phyloP scores from a whole-genome alignment of 202 grass and related monocot species.

The Dendrocalamus latiflorus region DNA sequence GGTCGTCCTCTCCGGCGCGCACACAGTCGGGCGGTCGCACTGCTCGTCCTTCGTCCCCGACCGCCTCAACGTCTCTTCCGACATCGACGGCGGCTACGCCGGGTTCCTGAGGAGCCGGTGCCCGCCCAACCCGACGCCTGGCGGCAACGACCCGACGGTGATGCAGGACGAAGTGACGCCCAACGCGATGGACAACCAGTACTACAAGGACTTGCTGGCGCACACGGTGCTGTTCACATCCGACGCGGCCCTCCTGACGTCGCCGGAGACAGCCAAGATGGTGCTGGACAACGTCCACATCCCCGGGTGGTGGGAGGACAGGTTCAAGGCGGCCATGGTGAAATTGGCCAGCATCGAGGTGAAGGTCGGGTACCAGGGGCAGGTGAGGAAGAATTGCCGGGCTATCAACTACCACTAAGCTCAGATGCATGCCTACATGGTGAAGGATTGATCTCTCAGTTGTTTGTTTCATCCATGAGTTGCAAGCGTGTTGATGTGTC shows the following conservation, averaged over 20 bases:
- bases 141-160: neutral
- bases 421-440: neutral
- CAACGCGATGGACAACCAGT: constrained; percentile 25
- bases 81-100: constrained; percentile 12
- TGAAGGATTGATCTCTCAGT: neutral
- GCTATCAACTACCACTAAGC: neutral
- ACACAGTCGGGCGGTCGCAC: constrained; percentile 30
- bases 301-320: constrained; percentile 12
- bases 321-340: constrained; percentile 28
- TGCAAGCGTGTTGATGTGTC: neutral
- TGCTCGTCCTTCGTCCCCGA: constrained; percentile 27
- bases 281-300: constrained; percentile 6
- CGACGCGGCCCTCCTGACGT: constrained; percentile 23
- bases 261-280: neutral
- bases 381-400: constrained; percentile 35
- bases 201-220: constrained; percentile 23
- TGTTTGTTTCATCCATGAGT: neutral
- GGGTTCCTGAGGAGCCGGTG: constrained; percentile 9
- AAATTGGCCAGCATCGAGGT: constrained; percentile 36
- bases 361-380: constrained; percentile 15
- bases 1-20: constrained; percentile 43
- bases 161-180: constrained; percentile 20
- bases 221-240: constrained; percentile 37
- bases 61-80: constrained; percentile 11
- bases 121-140: neutral